Evolutionary conservation across 2,329 filamentous ascomycete genomes (phyloP), one percentile per base, ranked within the genome.

Genomic region (Acarospora socialis): DNA sequence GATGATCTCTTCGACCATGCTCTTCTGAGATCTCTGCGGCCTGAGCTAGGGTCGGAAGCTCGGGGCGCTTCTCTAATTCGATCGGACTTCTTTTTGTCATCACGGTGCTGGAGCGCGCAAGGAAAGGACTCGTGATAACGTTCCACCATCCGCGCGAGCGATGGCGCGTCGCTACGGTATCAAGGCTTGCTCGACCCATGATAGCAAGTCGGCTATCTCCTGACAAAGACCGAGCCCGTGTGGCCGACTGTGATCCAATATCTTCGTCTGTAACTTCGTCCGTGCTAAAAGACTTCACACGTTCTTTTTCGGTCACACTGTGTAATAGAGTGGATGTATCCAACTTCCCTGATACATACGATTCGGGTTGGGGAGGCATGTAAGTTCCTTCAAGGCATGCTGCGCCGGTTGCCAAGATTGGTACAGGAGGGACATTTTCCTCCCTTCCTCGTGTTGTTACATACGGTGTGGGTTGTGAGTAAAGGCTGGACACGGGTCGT

Each of bases 101-200:
- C 3, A 52, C 30, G 3, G 55, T 54, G 34, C 46, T 53, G 15
- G 52, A 55, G 22, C 54, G 50, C 18, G 52, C 49, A 15, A 63
- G 37, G 4, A 63, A 45, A 1, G 61, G 61, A 1, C 61, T 62
- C 2, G 62, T 51, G 14, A 64, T 46, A 27, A 57, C 52, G 17
- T 55, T 65, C 61, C 61, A 65, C 61, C 61, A 65, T 12, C 61
- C 61, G 35, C 63, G 57, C 0, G 61, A 65, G 16, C 54, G 47
- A 18, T 51, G 61, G 28, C 55, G 49, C 23, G 47, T 53, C 4
- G 47, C 37, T 14, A 55, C 43, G 4, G 54, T 54, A 30, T 55
- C 55, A 13, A 57, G 46, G 22, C 50, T 55, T 4, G 51, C 43
- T 5, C 44, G 46, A 21, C 43, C 43, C 14, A 54, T 40, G 3